Evolutionary conservation across 2,329 filamentous ascomycete species (phyloP), one percentile per base, ranked within the genome.

Genomic region (Periglandula ipomoeae): DNA sequence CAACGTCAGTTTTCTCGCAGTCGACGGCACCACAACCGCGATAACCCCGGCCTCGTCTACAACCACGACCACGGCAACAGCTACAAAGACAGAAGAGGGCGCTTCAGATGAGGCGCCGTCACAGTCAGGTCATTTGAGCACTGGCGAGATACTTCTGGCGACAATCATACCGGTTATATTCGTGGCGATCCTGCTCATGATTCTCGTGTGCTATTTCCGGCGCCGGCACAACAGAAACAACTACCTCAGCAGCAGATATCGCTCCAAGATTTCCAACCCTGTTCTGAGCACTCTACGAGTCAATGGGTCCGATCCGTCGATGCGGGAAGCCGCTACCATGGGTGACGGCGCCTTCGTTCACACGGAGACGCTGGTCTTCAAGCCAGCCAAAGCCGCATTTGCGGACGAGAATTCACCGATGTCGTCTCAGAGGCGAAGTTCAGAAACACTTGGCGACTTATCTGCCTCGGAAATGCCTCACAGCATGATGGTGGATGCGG

Each of bases 161-260:
- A 67, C 70, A 3, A 63, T 75, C 3, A 59, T 76, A 3, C 72
- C 72, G 2, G 53, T 74, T 13, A 52, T 73, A 1, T 57, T 65
- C 19, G 48, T 69, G 10, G 53, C 65, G 0, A 51, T 69, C 4
- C 51, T 66, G 8, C 52, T 66, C 17, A 56, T 65, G 53, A 51
- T 68, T 3, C 51, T 68, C 5, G 51, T 64, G 20, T 69, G 61
- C 50, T 62, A 64, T 47, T 49, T 66, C 37, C 58, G 67, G 22
- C 64, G 63, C 10, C 59, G 61, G 2, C 59, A 58, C 20, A 56
- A 55, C 10, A 59, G 54, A 20, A 57, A 58, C 15, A 61, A 53
- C 11, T 62, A 63, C 38, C 48, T 61, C 2, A 58, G 60, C 4
- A 58, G 54, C 46, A 63, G 59, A 24, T 59, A 61, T 47, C 63